A percentile compares a stretch with the other conserved stretches of the same genome.
Conservation (phyloP, 768 basidiomycete genomes). For the Coprinellus micaceus region DNA sequence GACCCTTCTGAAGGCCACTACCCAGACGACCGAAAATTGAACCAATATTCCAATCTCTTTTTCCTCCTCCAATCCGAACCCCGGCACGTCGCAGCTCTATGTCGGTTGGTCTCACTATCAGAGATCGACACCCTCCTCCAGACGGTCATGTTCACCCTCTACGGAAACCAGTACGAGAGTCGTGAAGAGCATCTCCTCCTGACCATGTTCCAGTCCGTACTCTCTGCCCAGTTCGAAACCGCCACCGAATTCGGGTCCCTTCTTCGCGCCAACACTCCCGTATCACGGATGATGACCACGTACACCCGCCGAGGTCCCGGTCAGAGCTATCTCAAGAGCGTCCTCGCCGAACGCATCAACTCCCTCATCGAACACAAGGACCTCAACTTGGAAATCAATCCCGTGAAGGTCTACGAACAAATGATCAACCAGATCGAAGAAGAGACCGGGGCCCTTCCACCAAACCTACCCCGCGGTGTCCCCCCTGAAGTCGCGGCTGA, state of each 20-base stretch:
- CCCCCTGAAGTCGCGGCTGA: slow-evolving; percentile 92
- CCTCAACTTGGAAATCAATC: slow-evolving; percentile 98
- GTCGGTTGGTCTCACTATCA: slow-evolving; percentile 90
- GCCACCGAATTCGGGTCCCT: slow-evolving; percentile 99
- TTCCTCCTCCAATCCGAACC: slow-evolving; percentile 98
- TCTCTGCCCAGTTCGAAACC: slow-evolving; percentile 98
- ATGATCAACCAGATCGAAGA: slow-evolving; percentile 99
- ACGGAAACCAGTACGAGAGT: slow-evolving; percentile 98
- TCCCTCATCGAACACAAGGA: slow-evolving; percentile 99
- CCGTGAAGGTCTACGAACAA: slow-evolving; percentile 99
- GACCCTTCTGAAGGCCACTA: slow-evolving; percentile 90
- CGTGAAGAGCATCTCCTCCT: slow-evolving; percentile 96
- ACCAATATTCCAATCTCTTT: slow-evolving; percentile 98
- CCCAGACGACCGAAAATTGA: slow-evolving; percentile 89
- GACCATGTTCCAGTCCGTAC: slow-evolving; percentile 99
- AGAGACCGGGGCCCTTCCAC: slow-evolving; percentile 88
- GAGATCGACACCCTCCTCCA: slow-evolving; percentile 99
- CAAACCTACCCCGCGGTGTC: slow-evolving; percentile 89
- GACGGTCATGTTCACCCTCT: slow-evolving; percentile 99
- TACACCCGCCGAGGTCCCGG: slow-evolving; percentile 98
- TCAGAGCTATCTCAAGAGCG: slow-evolving; percentile 96
- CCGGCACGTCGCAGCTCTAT: slow-evolving; percentile 92
- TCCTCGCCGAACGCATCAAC: slow-evolving; percentile 97
- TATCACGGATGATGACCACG: slow-evolving; percentile 99
- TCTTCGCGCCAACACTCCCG: slow-evolving; percentile 96